These are phyloP conservation scores for Carex myosuroides DNA, from an alignment of 176 grass and related monocot species.

Conservation along the genomic window DNA sequence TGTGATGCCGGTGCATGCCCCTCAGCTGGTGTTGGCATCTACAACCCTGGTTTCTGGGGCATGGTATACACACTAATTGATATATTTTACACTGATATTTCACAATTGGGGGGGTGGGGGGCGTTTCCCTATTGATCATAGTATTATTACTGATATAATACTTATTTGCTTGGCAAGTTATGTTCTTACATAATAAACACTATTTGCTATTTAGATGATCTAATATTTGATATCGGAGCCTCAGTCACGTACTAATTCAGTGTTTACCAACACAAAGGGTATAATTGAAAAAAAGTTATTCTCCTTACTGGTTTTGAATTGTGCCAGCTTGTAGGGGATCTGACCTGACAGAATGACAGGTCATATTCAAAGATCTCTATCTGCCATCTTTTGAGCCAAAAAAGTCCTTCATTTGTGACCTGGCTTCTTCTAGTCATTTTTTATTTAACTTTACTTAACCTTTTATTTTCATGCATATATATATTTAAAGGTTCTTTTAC, in stretches of 20 bases:
- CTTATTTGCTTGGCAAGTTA: background rate
- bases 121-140: background rate
- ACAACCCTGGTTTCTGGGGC: constrained; percentile 87
- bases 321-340: background rate
- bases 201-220: background rate
- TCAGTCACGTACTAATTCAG: background rate
- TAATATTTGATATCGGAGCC: background rate
- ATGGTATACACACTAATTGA: constrained; percentile 58
- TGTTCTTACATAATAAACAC: background rate
- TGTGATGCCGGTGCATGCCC: constrained; percentile 50
- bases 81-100: background rate
- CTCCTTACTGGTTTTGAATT: background rate
- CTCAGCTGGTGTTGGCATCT: constrained; percentile 57
- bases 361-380: background rate
- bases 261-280: background rate
- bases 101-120: background rate
- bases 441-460: background rate
- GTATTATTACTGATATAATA: background rate
- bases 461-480: constrained; percentile 15
- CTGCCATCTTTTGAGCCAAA: background rate
- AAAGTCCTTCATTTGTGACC: background rate
- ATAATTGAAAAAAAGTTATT: background rate
- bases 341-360: background rate
- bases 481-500: background rate
- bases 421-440: background rate